phyloP scores from a whole-genome alignment of 208 protist species.

The Phytomonas francai region DNA sequence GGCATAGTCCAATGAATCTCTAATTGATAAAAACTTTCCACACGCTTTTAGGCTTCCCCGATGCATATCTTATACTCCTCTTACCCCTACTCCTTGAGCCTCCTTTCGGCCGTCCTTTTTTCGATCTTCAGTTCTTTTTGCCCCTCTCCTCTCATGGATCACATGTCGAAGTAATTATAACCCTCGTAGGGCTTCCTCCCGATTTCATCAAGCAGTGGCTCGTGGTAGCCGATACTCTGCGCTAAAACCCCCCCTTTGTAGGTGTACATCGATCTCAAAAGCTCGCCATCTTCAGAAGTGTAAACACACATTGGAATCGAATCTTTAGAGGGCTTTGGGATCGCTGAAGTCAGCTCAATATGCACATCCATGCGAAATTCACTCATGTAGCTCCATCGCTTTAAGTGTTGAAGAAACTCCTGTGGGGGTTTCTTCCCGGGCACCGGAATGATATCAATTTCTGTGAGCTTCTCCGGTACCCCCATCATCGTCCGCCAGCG shows the following conservation, averaged over 20 bases:
- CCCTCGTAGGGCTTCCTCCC: slow-evolving; percentile 35
- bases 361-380: slow-evolving; percentile 85
- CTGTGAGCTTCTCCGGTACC: slow-evolving; percentile 57
- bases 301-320: slow-evolving; percentile 54
- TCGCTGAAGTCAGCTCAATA: slow-evolving; percentile 48
- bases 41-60: no score
- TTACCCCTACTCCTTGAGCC: no score
- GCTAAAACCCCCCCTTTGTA: slow-evolving; percentile 51
- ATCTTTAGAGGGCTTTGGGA: slow-evolving; percentile 17
- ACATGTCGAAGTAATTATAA: background rate
- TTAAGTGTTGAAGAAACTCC: slow-evolving; percentile 52
- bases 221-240: slow-evolving; percentile 63
- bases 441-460: slow-evolving; percentile 69
- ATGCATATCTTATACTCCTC: no score
- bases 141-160: no score
- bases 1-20: no score
- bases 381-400: slow-evolving; percentile 81
- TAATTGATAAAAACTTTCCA: no score
- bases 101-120: no score
- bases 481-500: slow-evolving; percentile 60
- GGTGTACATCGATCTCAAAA: slow-evolving; percentile 53
- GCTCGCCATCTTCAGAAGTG: slow-evolving; percentile 30
- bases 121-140: no score
- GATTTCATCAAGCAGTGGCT: slow-evolving; percentile 50
- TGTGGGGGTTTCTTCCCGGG: slow-evolving; percentile 26